Percentiles rank a stretch among this genome's conserved stretches.
These are phyloP conservation scores for Dactylonectria estremocensis DNA, from an alignment of 2,329 filamentous ascomycete species.

Conservation along the genomic window DNA sequence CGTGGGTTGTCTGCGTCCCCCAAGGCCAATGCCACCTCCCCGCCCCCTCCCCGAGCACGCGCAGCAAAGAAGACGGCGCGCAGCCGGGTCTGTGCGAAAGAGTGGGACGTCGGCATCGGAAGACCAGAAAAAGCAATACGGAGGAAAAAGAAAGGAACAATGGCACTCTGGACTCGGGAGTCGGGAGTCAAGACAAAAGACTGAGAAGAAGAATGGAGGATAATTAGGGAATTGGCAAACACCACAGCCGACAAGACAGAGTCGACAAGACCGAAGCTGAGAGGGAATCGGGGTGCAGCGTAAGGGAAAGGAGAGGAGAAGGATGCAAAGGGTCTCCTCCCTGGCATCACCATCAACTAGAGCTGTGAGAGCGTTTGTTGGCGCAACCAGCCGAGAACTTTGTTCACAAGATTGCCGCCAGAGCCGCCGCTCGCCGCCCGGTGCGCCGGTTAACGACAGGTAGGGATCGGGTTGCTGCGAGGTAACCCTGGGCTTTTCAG, in stretches of 20 bases:
- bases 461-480: slow-evolving; percentile 34
- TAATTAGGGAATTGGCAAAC: slow-evolving; percentile 19
- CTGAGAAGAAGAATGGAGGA: background rate
- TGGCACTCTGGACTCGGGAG: background rate
- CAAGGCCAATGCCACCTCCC: slow-evolving; percentile 3
- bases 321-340: slow-evolving; percentile 5
- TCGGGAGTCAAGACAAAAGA: background rate
- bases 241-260: background rate
- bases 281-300: background rate
- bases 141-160: slow-evolving; percentile 21
- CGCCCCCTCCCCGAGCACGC: slow-evolving; percentile 15
- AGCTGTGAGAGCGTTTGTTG: background rate
- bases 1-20: background rate
- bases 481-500: slow-evolving; percentile 24
- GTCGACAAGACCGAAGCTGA: background rate
- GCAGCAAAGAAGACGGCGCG: slow-evolving; percentile 15
- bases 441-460: slow-evolving; percentile 30
- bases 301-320: slow-evolving; percentile 1
- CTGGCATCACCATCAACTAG: background rate
- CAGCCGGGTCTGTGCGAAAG: slow-evolving; percentile 25
- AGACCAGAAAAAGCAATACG: slow-evolving; percentile 22
- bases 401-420: slow-evolving; percentile 42
- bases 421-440: slow-evolving; percentile 39
- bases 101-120: slow-evolving; percentile 24
- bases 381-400: slow-evolving; percentile 9